phyloP scores from a whole-genome alignment of 2,329 filamentous ascomycete genomes.

The Arthrobotrys musiformis region DNA sequence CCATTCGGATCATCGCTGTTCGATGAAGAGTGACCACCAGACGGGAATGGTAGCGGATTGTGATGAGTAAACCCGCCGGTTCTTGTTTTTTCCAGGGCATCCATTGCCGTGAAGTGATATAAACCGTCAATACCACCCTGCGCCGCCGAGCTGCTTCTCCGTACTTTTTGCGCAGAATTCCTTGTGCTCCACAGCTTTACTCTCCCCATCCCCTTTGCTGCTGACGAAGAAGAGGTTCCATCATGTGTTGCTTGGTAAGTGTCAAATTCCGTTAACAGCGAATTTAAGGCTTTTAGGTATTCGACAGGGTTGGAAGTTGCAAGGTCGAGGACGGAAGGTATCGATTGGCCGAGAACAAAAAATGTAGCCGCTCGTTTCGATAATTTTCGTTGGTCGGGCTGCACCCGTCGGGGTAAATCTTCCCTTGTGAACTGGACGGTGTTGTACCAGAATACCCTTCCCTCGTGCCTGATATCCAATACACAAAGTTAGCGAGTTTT shows the following conservation, averaged over 20 bases:
- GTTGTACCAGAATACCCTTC: slow-evolving; percentile 97
- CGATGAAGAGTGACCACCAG: slow-evolving; percentile 39
- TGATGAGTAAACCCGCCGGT: slow-evolving; percentile 35
- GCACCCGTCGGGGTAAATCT: slow-evolving; percentile 83
- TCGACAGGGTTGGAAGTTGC: slow-evolving; percentile 82
- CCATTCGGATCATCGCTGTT: slow-evolving; percentile 40
- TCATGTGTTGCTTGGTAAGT: slow-evolving; percentile 89
- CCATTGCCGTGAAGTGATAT: slow-evolving; percentile 53
- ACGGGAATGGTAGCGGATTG: slow-evolving; percentile 35
- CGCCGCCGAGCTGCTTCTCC: slow-evolving; percentile 51
- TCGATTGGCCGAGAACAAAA: slow-evolving; percentile 87
- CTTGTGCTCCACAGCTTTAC: slow-evolving; percentile 50
- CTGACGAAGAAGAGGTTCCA: slow-evolving; percentile 75
- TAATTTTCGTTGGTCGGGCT: slow-evolving; percentile 84
- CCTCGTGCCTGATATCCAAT: slow-evolving; percentile 76
- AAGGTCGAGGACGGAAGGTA: slow-evolving; percentile 89
- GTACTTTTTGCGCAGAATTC: slow-evolving; percentile 42
- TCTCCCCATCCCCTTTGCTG: slow-evolving; percentile 59
- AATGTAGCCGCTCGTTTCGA: slow-evolving; percentile 90
- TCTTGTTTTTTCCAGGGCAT: slow-evolving; percentile 39
- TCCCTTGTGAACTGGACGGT: slow-evolving; percentile 88
- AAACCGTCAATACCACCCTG: slow-evolving; percentile 52
- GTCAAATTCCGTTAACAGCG: slow-evolving; percentile 89
- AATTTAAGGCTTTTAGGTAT: slow-evolving; percentile 86
- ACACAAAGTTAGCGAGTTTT: slow-evolving; percentile 7